Base-by-base conservation (phyloP, 139 green algal species). In the Desmodesmus armatus region DNA sequence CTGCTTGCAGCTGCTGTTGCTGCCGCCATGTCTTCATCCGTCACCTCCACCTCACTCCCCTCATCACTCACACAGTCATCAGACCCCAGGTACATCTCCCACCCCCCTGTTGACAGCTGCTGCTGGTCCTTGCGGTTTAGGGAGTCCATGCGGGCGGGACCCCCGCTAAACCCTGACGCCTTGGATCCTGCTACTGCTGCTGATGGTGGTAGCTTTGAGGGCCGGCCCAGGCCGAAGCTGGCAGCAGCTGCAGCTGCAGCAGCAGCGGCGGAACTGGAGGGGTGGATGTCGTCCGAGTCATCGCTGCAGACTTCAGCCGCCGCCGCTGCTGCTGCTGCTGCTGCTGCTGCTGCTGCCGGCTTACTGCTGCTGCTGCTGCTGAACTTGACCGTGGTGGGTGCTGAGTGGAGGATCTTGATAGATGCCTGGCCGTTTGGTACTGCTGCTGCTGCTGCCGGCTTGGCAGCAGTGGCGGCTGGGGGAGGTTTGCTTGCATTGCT, bases 151-250 rank as follows among this genome's bases (percentile, higher is more conserved):
- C 0, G 53, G 37, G 35, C 6, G 17, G 41, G 31, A 21, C 33
- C 2, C 19, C 25, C 5, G 5, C 25, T 41, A 23, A n/a, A 25
- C 21, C 7, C 69, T 58, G 69, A 13, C 35, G 69, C 35, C 19
- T 7, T 31, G 35, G 69, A 27, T 77, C 35, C 69, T 77, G 37
- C 40, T 77, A 37, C 63, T 72, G 63, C 63, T 17, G n/a, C n/a
- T n/a, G n/a, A n/a, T n/a, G n/a, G n/a, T 58, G 37, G 7, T 53
- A 15, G 17, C 35, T 15, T 19, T 17, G 7, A 4, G 33, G 21
- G 66, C 66, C 5, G 15, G 27, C 40, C 27, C 66, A 74, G 29
- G 7, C 7, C 27, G 41, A n/a, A 21, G 66, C 27, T 21, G 29
- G n/a, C n/a, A n/a, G n/a, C n/a, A n/a, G n/a, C n/a, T n/a, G n/a